Percentiles rank a stretch among this genome's conserved stretches.
phyloP scores from a whole-genome alignment of 306 rosid species.

The Betula pendula region DNA sequence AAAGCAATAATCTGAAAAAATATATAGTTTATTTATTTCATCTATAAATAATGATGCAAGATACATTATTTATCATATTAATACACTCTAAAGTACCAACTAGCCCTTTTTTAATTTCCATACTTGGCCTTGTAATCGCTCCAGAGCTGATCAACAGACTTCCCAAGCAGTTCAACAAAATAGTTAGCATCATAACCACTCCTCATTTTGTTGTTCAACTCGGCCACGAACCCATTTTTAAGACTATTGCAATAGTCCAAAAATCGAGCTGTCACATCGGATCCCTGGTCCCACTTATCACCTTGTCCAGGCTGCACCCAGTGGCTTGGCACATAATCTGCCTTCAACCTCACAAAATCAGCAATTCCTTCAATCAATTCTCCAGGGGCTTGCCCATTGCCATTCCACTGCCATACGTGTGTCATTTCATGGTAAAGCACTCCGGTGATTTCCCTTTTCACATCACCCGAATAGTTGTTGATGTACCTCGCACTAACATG shows the following conservation, averaged over 20 bases:
- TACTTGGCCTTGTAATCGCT: conserved; percentile 48
- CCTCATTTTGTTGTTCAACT: conserved; percentile 44
- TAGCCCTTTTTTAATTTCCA: not conserved
- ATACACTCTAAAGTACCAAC: too few relatives aligned
- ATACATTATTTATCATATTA: not conserved
- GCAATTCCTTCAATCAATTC: conserved; percentile 50
- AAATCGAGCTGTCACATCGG: conserved; percentile 42
- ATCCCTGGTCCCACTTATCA: conserved; percentile 39
- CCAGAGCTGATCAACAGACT: conserved; percentile 47
- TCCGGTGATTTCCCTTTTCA: conserved; percentile 39
- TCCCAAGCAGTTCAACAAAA: conserved; percentile 45
- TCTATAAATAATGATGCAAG: not conserved
- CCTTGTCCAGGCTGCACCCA: conserved; percentile 39
- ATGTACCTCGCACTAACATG: conserved; percentile 32
- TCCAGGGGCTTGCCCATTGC: conserved; percentile 25
- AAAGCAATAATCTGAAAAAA: not conserved
- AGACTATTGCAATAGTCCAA: conserved; percentile 37
- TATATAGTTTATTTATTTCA: not conserved
- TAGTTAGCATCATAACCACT: conserved; percentile 34
- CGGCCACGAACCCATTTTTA: conserved; percentile 47
- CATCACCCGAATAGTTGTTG: conserved; percentile 1
- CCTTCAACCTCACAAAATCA: conserved; percentile 46
- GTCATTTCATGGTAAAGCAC: conserved; percentile 49
- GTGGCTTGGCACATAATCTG: conserved; percentile 17
- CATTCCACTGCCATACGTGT: conserved; percentile 45